Evolutionary conservation across 2,329 filamentous ascomycete genomes (phyloP).

Genomic region (Xylaria multiplex): DNA sequence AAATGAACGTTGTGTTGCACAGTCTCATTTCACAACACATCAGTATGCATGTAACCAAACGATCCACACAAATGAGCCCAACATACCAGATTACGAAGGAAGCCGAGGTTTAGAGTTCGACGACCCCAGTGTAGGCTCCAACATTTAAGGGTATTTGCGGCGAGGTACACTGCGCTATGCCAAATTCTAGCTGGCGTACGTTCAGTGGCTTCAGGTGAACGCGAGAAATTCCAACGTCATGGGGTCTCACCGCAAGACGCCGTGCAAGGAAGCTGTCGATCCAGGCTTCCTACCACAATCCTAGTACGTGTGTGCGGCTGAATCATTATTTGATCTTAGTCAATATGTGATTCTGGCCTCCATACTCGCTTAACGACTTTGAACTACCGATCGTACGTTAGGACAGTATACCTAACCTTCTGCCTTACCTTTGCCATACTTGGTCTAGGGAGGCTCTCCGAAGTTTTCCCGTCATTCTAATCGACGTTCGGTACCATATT

Average conservation of each 20-base stretch:
- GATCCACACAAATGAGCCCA: neutral
- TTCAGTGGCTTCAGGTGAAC: neutral
- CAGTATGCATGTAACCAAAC: neutral
- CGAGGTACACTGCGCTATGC: neutral
- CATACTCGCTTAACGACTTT: neutral
- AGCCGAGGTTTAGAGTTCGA: neutral
- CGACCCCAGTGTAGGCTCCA: neutral
- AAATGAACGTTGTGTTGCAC: too few relatives aligned
- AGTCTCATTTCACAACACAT: neutral
- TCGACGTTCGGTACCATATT: too few relatives aligned
- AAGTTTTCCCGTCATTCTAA: too few relatives aligned
- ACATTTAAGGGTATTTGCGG: neutral
- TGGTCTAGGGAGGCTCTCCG: too few relatives aligned
- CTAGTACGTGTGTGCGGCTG: neutral
- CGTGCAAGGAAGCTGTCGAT: neutral
- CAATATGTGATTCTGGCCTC: slow-evolving; percentile 1
- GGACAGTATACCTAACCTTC: neutral
- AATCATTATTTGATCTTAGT: neutral
- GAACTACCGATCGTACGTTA: neutral
- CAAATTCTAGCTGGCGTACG: neutral
- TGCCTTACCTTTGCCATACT: neutral
- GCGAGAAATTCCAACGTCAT: neutral
- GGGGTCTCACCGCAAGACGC: neutral
- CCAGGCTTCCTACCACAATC: slow-evolving; percentile 2
- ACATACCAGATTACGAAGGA: neutral